A percentile compares a stretch with the other conserved stretches of the same genome.
Evolutionary conservation across 331 rosid species (phyloP).

Genomic region (Quercus phellos): DNA sequence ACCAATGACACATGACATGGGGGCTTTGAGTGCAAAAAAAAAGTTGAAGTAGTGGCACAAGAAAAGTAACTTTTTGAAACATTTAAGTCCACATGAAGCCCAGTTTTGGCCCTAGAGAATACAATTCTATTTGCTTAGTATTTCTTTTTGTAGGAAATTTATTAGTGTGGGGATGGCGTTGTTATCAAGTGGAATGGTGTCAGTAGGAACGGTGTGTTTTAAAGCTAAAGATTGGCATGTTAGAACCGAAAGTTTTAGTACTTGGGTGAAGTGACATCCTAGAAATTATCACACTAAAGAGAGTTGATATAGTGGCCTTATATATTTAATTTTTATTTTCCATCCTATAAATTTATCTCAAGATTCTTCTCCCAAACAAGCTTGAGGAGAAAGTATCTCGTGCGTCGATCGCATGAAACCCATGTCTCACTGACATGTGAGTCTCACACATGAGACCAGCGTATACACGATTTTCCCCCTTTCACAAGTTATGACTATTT

Average conservation of each 20-base stretch:
- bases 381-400: too few species aligned
- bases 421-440: too few species aligned
- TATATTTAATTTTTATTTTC: background rate
- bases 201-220: background rate
- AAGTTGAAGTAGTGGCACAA: constrained; percentile 23
- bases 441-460: too few species aligned
- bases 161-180: background rate
- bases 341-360: background rate
- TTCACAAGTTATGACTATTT: background rate
- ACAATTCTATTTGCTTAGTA: background rate
- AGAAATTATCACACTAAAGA: background rate
- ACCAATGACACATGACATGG: constrained; percentile 1
- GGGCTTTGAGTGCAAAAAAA: constrained; percentile 19
- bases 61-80: constrained; percentile 34
- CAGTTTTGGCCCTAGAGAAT: constrained; percentile 20
- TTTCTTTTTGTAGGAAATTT: background rate
- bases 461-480: too few species aligned
- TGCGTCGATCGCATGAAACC: accelerated
- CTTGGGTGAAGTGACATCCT: background rate
- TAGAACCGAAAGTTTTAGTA: background rate
- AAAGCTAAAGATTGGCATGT: background rate
- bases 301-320: background rate
- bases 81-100: constrained; percentile 25
- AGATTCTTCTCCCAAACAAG: background rate
- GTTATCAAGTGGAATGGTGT: background rate